Conservation (phyloP, 768 basidiomycete species). For the Lyophyllum semitale region DNA sequence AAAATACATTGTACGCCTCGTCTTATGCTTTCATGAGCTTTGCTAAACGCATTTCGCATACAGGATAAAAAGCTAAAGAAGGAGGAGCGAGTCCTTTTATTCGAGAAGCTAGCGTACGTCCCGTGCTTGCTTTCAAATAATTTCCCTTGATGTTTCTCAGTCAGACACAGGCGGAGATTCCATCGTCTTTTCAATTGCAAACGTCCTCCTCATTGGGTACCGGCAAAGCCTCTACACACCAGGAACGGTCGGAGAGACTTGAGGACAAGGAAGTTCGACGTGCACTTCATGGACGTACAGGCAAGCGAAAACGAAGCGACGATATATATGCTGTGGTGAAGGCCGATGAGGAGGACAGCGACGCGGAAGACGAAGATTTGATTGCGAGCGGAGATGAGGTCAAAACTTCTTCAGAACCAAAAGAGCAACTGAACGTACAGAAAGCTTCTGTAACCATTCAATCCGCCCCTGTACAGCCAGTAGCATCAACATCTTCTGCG, state of each 20-base stretch:
- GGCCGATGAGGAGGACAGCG: constrained; percentile 29
- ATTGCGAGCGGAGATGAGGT: constrained; percentile 3
- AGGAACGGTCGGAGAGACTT: constrained; percentile 54
- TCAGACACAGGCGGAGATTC: constrained; percentile 72
- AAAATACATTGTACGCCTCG: constrained; percentile 78
- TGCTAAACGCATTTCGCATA: constrained; percentile 1
- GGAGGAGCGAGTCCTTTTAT: constrained; percentile 75
- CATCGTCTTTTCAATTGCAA: constrained; percentile 59
- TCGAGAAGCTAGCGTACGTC: constrained; percentile 82
- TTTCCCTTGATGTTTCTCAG: constrained; percentile 43
- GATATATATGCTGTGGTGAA: constrained; percentile 39
- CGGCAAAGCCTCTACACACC: constrained; percentile 61
- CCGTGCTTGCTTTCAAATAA: neutral
- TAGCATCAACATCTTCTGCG: constrained; percentile 23
- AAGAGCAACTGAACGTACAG: constrained; percentile 4
- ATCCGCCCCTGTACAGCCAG: constrained; percentile 2
- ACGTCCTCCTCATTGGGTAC: constrained; percentile 87
- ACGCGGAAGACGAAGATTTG: constrained; percentile 25
- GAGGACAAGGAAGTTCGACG: constrained; percentile 64
- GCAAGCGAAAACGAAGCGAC: constrained; percentile 51
- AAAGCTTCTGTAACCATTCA: neutral
- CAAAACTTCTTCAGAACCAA: neutral
- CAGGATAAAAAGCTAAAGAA: constrained; percentile 93
- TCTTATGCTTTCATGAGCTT: neutral
- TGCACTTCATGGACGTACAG: constrained; percentile 46